Base-by-base conservation (phyloP, 805 yeast species). In the Kodamaea kaohsiungensis region DNA sequence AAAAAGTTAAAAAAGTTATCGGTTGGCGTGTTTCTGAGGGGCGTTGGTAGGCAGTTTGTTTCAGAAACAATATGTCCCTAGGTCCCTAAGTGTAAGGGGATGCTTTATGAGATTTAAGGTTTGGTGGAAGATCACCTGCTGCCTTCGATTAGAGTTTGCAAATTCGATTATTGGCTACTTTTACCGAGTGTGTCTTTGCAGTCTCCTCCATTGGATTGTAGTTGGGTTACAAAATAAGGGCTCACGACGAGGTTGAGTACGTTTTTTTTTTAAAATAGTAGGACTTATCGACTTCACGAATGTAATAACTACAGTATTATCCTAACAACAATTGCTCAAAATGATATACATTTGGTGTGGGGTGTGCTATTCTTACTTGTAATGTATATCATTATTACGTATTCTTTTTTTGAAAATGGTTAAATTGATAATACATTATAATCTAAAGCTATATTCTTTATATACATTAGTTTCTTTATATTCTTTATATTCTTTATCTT, bases 1-100 rank as follows among this genome's bases (percentile, higher is more conserved):
- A 40, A 40, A 40, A 40, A 25, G 45, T 40, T 40, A 40, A 17
- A 40, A 10, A 6, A 8, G 45, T 7, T 15, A 19, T 5, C 19
- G 25, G 45, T 40, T 40, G 25, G 45, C 45, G 45, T 40, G 13
- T 30, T 30, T 12, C 27, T 40, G 25, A 17, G 45, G 45, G 45
- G 45, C 25, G 45, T 40, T 40, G 45, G 45, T 10, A 6, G 42
- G 42, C 42, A 38, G 42, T 19, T n/a, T 40, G 45, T 40, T 40
- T 40, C 45, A 40, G 45, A 40, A 30, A 30, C 35, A 30, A 30
- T 30, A 30, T 16, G 9, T 40, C 25, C 8, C 4, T 13, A 17
- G 45, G 45, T 17, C 18, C 17, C 19, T n/a, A 22, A 38, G 42
- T 8, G 42, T 16, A 17, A 38, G 42, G 25, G 42, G 42, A 38